Conservation (phyloP, 2,329 filamentous ascomycete genomes). For the Colletotrichum sp. region DNA sequence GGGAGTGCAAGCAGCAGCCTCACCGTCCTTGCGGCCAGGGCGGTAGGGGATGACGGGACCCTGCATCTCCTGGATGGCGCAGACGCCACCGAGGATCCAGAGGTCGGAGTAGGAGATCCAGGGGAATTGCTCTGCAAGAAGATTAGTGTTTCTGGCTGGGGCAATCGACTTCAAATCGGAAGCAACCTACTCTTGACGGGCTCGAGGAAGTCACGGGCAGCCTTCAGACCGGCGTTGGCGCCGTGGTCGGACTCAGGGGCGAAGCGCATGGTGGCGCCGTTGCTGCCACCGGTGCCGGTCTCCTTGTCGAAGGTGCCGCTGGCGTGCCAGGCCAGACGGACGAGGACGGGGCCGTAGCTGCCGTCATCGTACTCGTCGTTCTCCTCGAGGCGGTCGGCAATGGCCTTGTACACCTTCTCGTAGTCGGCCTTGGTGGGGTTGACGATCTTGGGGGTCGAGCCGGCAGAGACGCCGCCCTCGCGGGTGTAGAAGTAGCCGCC, state of each 20-base stretch:
- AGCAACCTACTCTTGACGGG: conserved; percentile 75
- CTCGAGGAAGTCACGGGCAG: conserved; percentile 90
- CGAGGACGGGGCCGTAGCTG: conserved; percentile 89
- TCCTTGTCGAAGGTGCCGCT: conserved; percentile 90
- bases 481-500: conserved; percentile 72
- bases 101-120: conserved; percentile 98
- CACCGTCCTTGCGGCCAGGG: conserved; percentile 82
- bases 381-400: conserved; percentile 81
- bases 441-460: conserved; percentile 56
- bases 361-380: conserved; percentile 97
- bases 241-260: conserved; percentile 87
- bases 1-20: conserved; percentile 85
- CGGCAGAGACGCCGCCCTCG: conserved; percentile 54
- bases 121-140: conserved; percentile 72
- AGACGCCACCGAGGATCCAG: conserved; percentile 89
- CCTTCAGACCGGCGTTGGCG: conserved; percentile 88
- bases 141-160: neutral
- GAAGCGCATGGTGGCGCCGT: conserved; percentile 97
- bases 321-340: conserved; percentile 93
- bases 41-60: conserved; percentile 88
- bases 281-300: conserved; percentile 89
- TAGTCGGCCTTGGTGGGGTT: conserved; percentile 85
- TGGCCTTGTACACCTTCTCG: conserved; percentile 91
- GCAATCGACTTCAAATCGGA: conserved; percentile 4
- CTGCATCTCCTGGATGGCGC: conserved; percentile 93